Conservation (phyloP, 2,329 filamentous ascomycete genomes). For the Epichloe bromicola region DNA sequence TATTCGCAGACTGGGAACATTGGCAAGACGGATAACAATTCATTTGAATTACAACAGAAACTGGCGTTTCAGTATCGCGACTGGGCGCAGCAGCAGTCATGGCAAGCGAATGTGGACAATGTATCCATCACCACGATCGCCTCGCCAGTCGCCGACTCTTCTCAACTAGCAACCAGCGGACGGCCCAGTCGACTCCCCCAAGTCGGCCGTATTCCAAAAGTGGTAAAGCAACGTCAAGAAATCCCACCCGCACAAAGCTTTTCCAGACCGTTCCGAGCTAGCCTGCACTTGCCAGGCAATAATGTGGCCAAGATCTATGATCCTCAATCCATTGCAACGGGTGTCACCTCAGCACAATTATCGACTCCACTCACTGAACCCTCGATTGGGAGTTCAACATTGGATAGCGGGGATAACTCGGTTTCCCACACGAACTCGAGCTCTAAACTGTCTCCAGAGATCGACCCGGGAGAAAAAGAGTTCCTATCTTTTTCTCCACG, state of each 20-base stretch:
- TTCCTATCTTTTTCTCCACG: constrained; percentile 64
- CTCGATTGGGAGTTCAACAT: constrained; percentile 21
- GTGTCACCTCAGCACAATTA: constrained; percentile 30
- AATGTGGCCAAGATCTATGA: constrained; percentile 19
- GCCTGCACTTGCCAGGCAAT: constrained; percentile 24
- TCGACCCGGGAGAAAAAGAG: constrained; percentile 32
- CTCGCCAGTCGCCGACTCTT: not conserved
- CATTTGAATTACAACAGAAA: not conserved
- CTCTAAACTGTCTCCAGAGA: constrained; percentile 18
- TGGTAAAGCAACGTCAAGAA: constrained; percentile 56
- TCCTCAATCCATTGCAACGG: constrained; percentile 32
- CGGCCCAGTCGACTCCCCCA: constrained; percentile 54
- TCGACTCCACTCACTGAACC: constrained; percentile 25
- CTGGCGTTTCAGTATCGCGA: not conserved
- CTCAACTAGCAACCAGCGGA: constrained; percentile 5
- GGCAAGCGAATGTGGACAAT: not conserved
- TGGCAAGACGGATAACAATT: not conserved
- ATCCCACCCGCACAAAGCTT: constrained; percentile 66
- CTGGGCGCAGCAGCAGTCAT: not conserved
- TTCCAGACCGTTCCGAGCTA: constrained; percentile 62
- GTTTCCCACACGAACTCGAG: constrained; percentile 19
- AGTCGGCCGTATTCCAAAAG: constrained; percentile 74
- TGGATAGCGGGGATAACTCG: constrained; percentile 18
- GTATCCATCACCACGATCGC: not conserved
- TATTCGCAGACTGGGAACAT: constrained; percentile 14